Evolutionary conservation across 176 grass and related monocot genomes (phyloP).

Genomic region (Dactylis glomerata): DNA sequence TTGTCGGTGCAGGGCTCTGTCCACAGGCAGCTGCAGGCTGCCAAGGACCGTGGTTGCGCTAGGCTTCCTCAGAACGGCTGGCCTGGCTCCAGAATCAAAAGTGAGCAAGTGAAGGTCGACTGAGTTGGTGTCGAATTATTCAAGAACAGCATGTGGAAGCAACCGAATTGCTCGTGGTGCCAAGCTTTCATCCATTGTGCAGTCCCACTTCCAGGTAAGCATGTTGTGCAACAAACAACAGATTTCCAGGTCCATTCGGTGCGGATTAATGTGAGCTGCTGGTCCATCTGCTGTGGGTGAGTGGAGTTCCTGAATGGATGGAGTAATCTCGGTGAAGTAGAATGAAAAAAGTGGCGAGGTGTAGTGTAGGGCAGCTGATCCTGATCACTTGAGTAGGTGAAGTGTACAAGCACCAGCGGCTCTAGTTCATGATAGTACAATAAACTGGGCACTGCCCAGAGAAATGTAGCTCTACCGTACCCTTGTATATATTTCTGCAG

Average conservation of each 20-base stretch:
- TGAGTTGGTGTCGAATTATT: constrained; percentile 17
- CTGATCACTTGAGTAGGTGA: not conserved
- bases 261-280: no score
- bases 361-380: not conserved
- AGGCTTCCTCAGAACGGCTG: constrained; percentile 45
- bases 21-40: constrained; percentile 28
- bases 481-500: constrained; percentile 8
- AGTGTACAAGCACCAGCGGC: not conserved
- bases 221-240: not conserved
- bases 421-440: not conserved
- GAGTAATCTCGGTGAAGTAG: not conserved
- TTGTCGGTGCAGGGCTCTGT: no score
- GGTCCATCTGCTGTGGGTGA: not conserved
- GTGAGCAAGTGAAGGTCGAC: constrained; percentile 43
- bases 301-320: not conserved
- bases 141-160: not conserved
- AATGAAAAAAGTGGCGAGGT: not conserved
- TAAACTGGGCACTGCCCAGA: not conserved
- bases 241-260: not conserved
- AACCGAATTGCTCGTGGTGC: not conserved
- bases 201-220: not conserved
- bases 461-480: not conserved
- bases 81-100: constrained; percentile 45
- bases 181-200: not conserved
- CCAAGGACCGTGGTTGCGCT: not conserved